Base-by-base conservation (phyloP, 352 stramenopile species). In the Phytophthora hybrid region DNA sequence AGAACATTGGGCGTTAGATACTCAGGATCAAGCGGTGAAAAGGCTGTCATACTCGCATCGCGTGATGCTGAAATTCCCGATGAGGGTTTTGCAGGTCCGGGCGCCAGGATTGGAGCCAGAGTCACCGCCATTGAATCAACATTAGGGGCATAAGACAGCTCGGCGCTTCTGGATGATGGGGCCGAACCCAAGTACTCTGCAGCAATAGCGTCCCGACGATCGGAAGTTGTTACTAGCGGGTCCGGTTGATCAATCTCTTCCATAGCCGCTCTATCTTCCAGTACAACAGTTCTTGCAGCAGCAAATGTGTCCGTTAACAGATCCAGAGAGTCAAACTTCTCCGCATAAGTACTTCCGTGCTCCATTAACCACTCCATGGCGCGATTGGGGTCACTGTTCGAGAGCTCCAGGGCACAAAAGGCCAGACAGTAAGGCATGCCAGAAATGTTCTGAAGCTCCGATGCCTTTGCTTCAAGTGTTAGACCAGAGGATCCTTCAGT, bases 341-440 rank as follows among this genome's bases (percentile, higher is more conserved):
- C 79, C 0, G 79, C 57, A 58, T 93, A 96, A 8, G 78, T 83
- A 7, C 51, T 74, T 13, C 90, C 90, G 29, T 95, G 83, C 61
- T 97, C 90, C 81, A 97, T 94, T 9, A 97, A 68, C 90, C 90
- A 97, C 74, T 96, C 90, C 87, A 96, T 94, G 1, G 90, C 86
- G 31, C 87, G 85, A 55, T 97, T 95, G 4, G 89, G 87, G 64
- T 97, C 89, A n/a, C 68, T 82, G 55, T 90, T 93, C 19, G 76
- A 90, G 7, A 97, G 77, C 59, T 97, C 90, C 2, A 97, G 63
- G 5, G 89, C 89, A 59, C 85, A 85, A 16, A 88, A 73, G 0
- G 79, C 85, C 1, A 97, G 66, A 4, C 73, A 81, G 55, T 83
- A 85, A 0, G 88, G 90, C 87, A 94, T 95, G 0, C 82, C 85